A percentile compares a stretch with the other conserved stretches of the same genome.
Conservation (phyloP, 2,329 filamentous ascomycete genomes). For the Colletotrichum spinosum region DNA sequence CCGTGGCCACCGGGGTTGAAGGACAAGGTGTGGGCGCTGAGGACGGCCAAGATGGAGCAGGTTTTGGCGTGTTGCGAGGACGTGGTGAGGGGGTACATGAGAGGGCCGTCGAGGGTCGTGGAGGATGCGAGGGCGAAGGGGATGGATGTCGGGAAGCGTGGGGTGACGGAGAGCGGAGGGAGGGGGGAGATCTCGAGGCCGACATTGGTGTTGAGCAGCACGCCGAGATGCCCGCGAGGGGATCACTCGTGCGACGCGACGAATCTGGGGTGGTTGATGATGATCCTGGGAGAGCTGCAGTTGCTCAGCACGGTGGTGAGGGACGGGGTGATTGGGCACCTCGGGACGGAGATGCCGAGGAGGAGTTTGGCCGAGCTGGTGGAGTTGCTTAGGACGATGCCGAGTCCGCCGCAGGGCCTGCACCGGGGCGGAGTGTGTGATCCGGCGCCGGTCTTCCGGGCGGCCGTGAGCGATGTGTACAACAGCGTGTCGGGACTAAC, state of each 20-base stretch:
- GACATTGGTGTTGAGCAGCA: slow-evolving; percentile 49
- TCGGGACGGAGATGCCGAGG: slow-evolving; percentile 34
- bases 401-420: slow-evolving; percentile 55
- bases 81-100: slow-evolving; percentile 60
- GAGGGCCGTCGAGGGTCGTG: slow-evolving; percentile 13
- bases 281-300: slow-evolving; percentile 60
- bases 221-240: slow-evolving; percentile 61
- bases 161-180: background rate
- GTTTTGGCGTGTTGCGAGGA: slow-evolving; percentile 58
- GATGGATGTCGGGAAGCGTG: background rate
- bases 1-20: slow-evolving; percentile 60
- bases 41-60: slow-evolving; percentile 63
- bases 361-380: slow-evolving; percentile 60
- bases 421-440: slow-evolving; percentile 61
- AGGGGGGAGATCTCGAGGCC: slow-evolving; percentile 20
- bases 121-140: background rate
- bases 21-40: slow-evolving; percentile 61
- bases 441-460: slow-evolving; percentile 59
- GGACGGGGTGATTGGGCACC: slow-evolving; percentile 40
- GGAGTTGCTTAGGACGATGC: slow-evolving; percentile 55
- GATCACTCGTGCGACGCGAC: slow-evolving; percentile 63
- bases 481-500: slow-evolving; percentile 63
- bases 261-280: slow-evolving; percentile 66
- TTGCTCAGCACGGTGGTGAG: slow-evolving; percentile 56
- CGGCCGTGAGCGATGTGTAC: slow-evolving; percentile 61